A percentile compares a stretch with the other conserved stretches of the same genome.
These are phyloP conservation scores for Penicillium sp. DNA, from an alignment of 2,329 filamentous ascomycete genomes.

Conservation along the genomic window DNA sequence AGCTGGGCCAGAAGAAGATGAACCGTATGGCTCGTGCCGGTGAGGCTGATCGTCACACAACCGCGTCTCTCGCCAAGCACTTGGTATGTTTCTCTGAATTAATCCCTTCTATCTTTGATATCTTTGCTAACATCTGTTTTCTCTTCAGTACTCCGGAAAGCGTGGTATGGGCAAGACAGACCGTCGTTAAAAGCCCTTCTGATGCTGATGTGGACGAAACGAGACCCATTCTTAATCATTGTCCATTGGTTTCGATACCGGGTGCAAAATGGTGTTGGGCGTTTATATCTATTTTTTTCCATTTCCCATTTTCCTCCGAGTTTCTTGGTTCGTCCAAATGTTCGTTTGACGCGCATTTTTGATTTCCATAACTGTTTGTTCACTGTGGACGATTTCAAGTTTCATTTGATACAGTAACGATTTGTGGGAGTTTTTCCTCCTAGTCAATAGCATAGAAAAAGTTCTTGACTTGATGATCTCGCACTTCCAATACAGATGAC, in stretches of 20 bases:
- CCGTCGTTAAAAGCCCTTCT: conserved; percentile 36
- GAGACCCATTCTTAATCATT: conserved; percentile 33
- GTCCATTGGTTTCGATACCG: conserved; percentile 30
- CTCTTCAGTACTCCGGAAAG: conserved; percentile 74
- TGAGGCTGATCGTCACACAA: conserved; percentile 89
- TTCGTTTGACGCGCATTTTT: conserved; percentile 20
- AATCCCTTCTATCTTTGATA: not conserved
- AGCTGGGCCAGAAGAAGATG: conserved; percentile 96
- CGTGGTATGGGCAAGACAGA: conserved; percentile 85
- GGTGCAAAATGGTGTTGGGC: conserved; percentile 34
- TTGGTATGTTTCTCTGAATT: conserved; percentile 62
- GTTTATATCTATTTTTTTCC: conserved; percentile 15
- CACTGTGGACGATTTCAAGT: conserved; percentile 16
- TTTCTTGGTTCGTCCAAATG: conserved; percentile 12
- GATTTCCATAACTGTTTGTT: conserved; percentile 8
- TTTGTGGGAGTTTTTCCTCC: conserved; percentile 19
- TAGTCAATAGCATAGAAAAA: conserved; percentile 26
- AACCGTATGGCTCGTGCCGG: conserved; percentile 96
- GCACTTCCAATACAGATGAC: conserved; percentile 26
- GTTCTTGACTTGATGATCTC: conserved; percentile 30
- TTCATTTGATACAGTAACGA: conserved; percentile 17
- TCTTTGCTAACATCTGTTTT: conserved; percentile 30
- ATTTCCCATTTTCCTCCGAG: conserved; percentile 6
- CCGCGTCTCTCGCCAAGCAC: conserved; percentile 81
- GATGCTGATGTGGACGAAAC: conserved; percentile 24